These are phyloP conservation scores for Dillenia suffruticosa DNA, from an alignment of 164 flowering plant genomes.

Conservation along the genomic window DNA sequence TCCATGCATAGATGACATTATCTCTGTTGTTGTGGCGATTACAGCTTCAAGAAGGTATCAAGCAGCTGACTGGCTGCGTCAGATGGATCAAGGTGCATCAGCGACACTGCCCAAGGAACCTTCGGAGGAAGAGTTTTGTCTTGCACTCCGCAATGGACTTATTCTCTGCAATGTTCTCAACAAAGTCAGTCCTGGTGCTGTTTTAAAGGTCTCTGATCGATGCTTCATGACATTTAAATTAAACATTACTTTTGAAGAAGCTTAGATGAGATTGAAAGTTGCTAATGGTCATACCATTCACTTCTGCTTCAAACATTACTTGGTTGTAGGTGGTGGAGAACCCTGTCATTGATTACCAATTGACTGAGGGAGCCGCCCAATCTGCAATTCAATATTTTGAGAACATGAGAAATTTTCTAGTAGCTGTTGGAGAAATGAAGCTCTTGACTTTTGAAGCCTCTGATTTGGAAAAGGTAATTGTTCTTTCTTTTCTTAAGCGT, in stretches of 20 bases:
- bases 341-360: constrained; percentile 46
- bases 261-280: no score
- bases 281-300: no score
- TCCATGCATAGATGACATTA: no score
- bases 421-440: constrained; percentile 70
- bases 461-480: constrained; percentile 71
- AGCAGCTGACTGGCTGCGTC: constrained; percentile 76
- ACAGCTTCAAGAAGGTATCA: constrained; percentile 67
- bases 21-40: not conserved
- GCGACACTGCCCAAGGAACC: constrained; percentile 50
- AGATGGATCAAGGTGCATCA: constrained; percentile 65
- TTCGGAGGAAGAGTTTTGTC: constrained; percentile 73
- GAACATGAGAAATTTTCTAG: constrained; percentile 84
- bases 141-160: constrained; percentile 79
- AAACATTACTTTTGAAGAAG: no score
- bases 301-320: no score
- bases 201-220: constrained; percentile 50
- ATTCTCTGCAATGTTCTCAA: constrained; percentile 91
- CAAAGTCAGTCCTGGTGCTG: constrained; percentile 86
- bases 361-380: constrained; percentile 73
- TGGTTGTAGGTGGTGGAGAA: constrained; percentile 72
- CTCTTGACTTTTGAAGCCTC: constrained; percentile 87
- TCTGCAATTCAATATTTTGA: constrained; percentile 91
- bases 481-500: not conserved
- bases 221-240: not conserved